A percentile compares a stretch with the other conserved stretches of the same genome.
phyloP scores from a whole-genome alignment of 164 flowering plant species.

The Vitis labrusca region DNA sequence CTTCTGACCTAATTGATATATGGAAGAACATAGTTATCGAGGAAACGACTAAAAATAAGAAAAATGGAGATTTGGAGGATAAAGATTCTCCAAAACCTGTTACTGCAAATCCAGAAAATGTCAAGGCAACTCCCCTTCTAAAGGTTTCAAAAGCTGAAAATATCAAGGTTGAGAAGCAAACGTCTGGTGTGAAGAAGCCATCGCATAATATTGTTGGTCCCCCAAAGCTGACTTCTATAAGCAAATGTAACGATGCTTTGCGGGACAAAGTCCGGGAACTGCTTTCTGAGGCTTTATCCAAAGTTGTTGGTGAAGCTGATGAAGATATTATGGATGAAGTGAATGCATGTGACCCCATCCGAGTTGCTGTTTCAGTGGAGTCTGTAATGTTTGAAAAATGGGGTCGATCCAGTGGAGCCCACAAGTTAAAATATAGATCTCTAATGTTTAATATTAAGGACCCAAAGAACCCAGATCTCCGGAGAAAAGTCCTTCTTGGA shows the following conservation, averaged over 20 bases:
- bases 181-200: slow-evolving; percentile 29
- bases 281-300: slow-evolving; percentile 70
- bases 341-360: slow-evolving; percentile 63
- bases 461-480: slow-evolving; percentile 77
- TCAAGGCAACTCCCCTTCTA: slow-evolving; percentile 12
- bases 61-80: slow-evolving; percentile 35
- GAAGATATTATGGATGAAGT: slow-evolving; percentile 51
- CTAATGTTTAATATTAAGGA: slow-evolving; percentile 88
- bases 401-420: slow-evolving; percentile 74
- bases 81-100: slow-evolving; percentile 16
- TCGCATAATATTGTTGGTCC: slow-evolving; percentile 35
- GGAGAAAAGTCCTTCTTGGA: slow-evolving; percentile 85
- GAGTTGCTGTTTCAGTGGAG: slow-evolving; percentile 80
- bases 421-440: slow-evolving; percentile 79
- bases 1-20: slow-evolving; percentile 65
- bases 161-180: slow-evolving; percentile 30
- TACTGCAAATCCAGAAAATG: slow-evolving; percentile 8
- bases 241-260: slow-evolving; percentile 62
- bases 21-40: slow-evolving; percentile 82
- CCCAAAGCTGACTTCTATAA: slow-evolving; percentile 66
- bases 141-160: no score
- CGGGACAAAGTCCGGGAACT: slow-evolving; percentile 82
- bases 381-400: slow-evolving; percentile 75
- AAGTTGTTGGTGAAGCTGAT: slow-evolving; percentile 60
- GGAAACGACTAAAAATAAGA: slow-evolving; percentile 60